Evolutionary conservation across 345 rosid species (phyloP).

Genomic region (Arabidopsis arenosa): DNA sequence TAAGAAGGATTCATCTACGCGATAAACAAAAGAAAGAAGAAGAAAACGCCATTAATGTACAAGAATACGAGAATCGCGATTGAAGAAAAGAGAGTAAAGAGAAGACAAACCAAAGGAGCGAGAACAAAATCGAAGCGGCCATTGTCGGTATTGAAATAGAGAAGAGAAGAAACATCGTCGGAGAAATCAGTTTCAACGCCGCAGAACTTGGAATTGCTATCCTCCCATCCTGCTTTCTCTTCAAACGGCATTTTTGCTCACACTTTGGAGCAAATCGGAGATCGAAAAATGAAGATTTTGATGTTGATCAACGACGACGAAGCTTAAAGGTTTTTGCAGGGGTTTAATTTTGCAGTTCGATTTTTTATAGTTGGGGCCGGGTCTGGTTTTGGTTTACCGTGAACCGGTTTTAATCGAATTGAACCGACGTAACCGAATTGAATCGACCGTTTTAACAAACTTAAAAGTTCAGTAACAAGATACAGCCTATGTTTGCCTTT

Average conservation of each 20-base stretch:
- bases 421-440: not conserved
- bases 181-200: constrained; percentile 75
- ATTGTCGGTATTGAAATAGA: constrained; percentile 53
- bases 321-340: not conserved
- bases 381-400: not conserved
- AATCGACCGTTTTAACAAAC: not conserved
- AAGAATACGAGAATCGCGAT: constrained; percentile 49
- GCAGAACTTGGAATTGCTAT: constrained; percentile 66
- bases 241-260: constrained; percentile 63
- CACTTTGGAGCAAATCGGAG: not conserved
- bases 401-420: not conserved
- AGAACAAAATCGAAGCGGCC: constrained; percentile 70
- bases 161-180: constrained; percentile 65
- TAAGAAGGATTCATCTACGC: constrained; percentile 73
- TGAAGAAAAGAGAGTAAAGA: constrained; percentile 53
- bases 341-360: not conserved
- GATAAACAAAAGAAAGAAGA: not conserved
- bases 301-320: constrained; percentile 3
- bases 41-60: constrained; percentile 45
- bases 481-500: too few species aligned
- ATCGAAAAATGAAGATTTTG: not conserved
- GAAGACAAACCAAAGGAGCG: constrained; percentile 72
- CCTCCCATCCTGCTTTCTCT: constrained; percentile 61
- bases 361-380: not conserved
- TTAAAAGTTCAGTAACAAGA: not conserved